A percentile compares a stretch with the other conserved stretches of the same genome.
phyloP scores from a whole-genome alignment of 2,329 filamentous ascomycete genomes.

The Aureobasidium melanogenum region DNA sequence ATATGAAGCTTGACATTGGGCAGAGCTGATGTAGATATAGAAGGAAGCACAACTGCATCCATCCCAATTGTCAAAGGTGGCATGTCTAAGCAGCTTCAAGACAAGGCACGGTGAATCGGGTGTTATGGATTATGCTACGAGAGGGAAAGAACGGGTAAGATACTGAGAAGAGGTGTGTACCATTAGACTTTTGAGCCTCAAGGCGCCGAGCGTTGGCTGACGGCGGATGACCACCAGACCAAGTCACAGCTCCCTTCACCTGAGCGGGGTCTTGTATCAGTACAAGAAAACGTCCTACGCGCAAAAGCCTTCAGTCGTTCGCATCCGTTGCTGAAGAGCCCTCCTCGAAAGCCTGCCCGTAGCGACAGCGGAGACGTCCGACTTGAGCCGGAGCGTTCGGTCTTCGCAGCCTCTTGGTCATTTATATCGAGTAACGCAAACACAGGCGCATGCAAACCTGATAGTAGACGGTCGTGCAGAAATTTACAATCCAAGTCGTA shows the following conservation, averaged over 20 bases:
- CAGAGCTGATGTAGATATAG: background rate
- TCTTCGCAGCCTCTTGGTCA: constrained; percentile 1
- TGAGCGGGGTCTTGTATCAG: background rate
- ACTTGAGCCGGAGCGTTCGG: constrained; percentile 1
- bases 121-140: background rate
- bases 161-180: background rate
- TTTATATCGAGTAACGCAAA: constrained; percentile 11
- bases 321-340: background rate
- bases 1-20: background rate
- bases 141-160: background rate
- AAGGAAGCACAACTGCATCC: constrained; percentile 7
- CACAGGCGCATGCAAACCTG: constrained; percentile 1
- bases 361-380: background rate
- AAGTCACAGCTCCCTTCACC: background rate
- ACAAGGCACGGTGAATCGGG: background rate
- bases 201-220: background rate
- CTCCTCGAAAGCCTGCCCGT: background rate
- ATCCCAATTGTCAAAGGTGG: constrained; percentile 5
- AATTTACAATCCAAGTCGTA: background rate
- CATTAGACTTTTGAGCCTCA: background rate
- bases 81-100: background rate
- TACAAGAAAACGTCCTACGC: background rate
- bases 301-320: background rate
- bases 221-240: background rate
- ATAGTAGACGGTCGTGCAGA: background rate